Conservation (phyloP, 129 eudicot genomes). For the Chrysanthemum makinoi region DNA sequence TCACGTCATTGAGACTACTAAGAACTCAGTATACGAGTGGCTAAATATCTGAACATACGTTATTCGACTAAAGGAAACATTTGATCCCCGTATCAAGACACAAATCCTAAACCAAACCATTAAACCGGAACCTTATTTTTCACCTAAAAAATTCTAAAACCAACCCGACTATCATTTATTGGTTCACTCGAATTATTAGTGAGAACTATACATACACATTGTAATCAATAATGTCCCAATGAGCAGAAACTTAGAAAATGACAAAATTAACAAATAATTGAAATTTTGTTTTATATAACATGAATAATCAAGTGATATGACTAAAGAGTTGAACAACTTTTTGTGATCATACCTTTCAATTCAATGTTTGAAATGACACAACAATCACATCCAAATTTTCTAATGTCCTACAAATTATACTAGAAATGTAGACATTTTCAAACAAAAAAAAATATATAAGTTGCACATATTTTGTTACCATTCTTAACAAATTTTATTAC, state of each 20-base stretch:
- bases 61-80: no score
- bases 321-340: conserved; percentile 18
- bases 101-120: no score
- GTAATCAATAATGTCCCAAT: conserved; percentile 7
- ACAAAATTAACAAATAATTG: conserved; percentile 3
- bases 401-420: conserved; percentile 13
- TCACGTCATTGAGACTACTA: no score
- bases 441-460: no score
- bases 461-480: no score
- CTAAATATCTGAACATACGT: no score
- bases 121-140: no score
- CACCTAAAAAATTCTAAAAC: not conserved
- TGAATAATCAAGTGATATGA: conserved; percentile 24
- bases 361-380: conserved; percentile 17
- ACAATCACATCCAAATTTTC: conserved; percentile 12
- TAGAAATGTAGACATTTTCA: no score
- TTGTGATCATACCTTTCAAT: conserved; percentile 26
- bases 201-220: not conserved
- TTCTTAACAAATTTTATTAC: no score
- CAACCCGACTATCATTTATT: not conserved
- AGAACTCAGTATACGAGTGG: no score
- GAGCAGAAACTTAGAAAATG: conserved; percentile 15
- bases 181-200: no score
- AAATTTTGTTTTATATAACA: conserved; percentile 4
- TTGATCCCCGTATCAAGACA: no score